These are phyloP conservation scores for Corrigiola litoralis DNA, from an alignment of 179 eudicot genomes.

Conservation along the genomic window DNA sequence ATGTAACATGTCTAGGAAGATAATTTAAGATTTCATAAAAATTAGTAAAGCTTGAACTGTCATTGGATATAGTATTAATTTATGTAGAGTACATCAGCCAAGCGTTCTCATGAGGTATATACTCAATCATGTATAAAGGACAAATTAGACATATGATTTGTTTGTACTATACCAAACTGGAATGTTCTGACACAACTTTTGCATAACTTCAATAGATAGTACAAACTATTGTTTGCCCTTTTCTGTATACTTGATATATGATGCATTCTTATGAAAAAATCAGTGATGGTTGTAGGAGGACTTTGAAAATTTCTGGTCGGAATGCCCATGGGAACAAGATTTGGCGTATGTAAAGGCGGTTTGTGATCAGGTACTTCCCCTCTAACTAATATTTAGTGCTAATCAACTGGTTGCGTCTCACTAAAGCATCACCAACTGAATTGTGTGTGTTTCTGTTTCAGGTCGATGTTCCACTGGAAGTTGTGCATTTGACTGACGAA, in stretches of 20 bases:
- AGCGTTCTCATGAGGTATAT: no score
- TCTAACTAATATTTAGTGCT: neutral
- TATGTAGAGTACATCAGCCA: no score
- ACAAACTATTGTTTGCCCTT: neutral
- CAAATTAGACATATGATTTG: no score
- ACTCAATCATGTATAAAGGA: no score
- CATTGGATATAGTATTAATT: no score
- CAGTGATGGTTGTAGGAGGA: conserved; percentile 58
- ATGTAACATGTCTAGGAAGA: no score
- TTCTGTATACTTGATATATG: neutral
- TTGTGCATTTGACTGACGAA: conserved; percentile 90
- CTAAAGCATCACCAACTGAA: neutral
- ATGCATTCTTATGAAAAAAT: conserved; percentile 4
- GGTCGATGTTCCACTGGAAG: conserved; percentile 85
- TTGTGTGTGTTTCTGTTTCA: conserved; percentile 29
- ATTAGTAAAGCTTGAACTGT: no score
- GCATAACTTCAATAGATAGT: no score
- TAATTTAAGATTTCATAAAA: no score
- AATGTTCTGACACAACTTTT: no score
- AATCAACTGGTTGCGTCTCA: neutral
- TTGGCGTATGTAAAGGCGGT: conserved; percentile 78
- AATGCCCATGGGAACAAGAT: conserved; percentile 97
- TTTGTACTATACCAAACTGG: no score
- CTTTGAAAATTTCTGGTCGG: conserved; percentile 83
- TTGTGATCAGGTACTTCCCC: conserved; percentile 91